These are phyloP conservation scores for Elongisporangium anandrum DNA, from an alignment of 352 stramenopile species.

Conservation along the genomic window DNA sequence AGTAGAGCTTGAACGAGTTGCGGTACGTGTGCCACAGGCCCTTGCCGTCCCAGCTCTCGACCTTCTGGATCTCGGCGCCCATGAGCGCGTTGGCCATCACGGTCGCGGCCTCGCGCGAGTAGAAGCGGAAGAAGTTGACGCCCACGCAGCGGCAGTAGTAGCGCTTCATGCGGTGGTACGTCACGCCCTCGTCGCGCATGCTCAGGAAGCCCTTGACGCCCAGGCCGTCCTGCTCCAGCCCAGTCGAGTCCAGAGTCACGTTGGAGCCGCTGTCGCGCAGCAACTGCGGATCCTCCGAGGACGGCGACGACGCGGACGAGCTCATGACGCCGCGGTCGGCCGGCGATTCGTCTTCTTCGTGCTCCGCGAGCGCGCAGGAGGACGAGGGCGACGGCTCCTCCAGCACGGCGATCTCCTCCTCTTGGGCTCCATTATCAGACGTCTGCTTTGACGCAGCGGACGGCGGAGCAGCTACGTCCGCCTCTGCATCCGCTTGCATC, in stretches of 20 bases:
- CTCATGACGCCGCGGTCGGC: neutral
- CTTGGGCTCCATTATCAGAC: neutral
- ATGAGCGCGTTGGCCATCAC: slow-evolving; percentile 58
- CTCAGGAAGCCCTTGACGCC: slow-evolving; percentile 70
- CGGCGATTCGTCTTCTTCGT: neutral
- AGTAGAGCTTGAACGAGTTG: slow-evolving; percentile 83
- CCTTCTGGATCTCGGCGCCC: slow-evolving; percentile 63
- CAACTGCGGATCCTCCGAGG: neutral
- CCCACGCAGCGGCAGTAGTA: slow-evolving; percentile 81
- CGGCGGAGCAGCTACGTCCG: neutral
- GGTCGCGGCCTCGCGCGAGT: slow-evolving; percentile 54
- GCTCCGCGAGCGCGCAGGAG: neutral
- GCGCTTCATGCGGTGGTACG: slow-evolving; percentile 84
- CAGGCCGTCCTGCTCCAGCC: slow-evolving; percentile 58
- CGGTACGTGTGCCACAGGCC: slow-evolving; percentile 79
- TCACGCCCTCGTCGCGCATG: slow-evolving; percentile 81
- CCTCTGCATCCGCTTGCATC: neutral
- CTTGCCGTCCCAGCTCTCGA: slow-evolving; percentile 84
- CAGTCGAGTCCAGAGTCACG: slow-evolving; percentile 6
- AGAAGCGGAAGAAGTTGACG: slow-evolving; percentile 75
- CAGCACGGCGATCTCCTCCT: neutral
- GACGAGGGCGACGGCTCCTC: neutral
- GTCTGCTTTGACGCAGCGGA: neutral
- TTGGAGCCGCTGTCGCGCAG: neutral
- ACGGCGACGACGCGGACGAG: neutral